Conservation (phyloP, 805 yeast species). For the Komagataella mondaviorum region DNA sequence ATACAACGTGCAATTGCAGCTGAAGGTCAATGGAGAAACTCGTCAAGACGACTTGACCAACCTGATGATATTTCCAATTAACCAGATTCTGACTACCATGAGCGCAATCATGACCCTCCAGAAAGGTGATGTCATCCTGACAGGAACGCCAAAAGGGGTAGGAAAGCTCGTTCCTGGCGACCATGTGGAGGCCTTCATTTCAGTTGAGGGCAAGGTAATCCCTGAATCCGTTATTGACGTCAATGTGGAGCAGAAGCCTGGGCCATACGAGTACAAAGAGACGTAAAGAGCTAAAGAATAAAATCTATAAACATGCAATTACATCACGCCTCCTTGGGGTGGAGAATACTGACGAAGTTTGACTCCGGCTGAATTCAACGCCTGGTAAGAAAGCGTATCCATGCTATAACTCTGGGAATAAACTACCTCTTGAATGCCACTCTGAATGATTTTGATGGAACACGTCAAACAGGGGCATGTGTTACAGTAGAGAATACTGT, state of each 20-base stretch:
- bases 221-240: slow-evolving; percentile 34
- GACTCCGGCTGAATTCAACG: slow-evolving; percentile 65
- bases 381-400: slow-evolving; percentile 68
- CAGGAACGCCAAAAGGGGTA: slow-evolving; percentile 99
- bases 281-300: slow-evolving; percentile 11
- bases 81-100: slow-evolving; percentile 66
- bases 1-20: slow-evolving; percentile 46
- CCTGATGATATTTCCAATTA: slow-evolving; percentile 83
- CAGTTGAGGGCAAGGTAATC: slow-evolving; percentile 40
- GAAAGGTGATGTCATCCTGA: slow-evolving; percentile 80
- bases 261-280: slow-evolving; percentile 42
- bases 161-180: slow-evolving; percentile 78
- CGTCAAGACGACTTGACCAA: slow-evolving; percentile 66
- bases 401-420: slow-evolving; percentile 86
- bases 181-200: slow-evolving; percentile 47
- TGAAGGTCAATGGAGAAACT: slow-evolving; percentile 56
- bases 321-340: slow-evolving; percentile 15
- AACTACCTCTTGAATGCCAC: slow-evolving; percentile 84
- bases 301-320: neutral
- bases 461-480: slow-evolving; percentile 97
- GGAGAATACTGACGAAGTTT: slow-evolving; percentile 46
- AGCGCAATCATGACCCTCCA: slow-evolving; percentile 84
- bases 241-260: slow-evolving; percentile 39
- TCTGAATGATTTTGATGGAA: slow-evolving; percentile 86
- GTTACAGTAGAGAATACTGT: slow-evolving; percentile 73